Evolutionary conservation across 768 basidiomycete species (phyloP).

Genomic region (Pisolithus orientalis): DNA sequence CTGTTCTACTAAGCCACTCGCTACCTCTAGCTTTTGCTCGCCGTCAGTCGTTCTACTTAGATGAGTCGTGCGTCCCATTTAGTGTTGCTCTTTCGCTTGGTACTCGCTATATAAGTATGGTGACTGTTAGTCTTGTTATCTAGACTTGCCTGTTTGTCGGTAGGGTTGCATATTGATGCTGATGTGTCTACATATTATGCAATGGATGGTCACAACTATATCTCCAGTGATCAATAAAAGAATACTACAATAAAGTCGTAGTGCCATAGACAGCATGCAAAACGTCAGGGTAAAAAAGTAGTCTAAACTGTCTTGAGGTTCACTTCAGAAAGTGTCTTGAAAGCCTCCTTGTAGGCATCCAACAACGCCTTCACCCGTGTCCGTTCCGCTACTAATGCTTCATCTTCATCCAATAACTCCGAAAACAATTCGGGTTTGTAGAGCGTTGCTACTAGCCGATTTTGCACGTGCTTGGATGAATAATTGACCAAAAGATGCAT

Average conservation of each 20-base stretch:
- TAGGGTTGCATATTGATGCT: neutral
- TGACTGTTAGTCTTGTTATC: neutral
- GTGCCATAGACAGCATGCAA: neutral
- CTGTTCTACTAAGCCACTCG: neutral
- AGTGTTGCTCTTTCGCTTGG: constrained; percentile 5
- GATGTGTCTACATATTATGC: neutral
- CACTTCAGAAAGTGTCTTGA: constrained; percentile 81
- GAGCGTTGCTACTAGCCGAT: constrained; percentile 86
- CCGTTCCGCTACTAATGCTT: constrained; percentile 89
- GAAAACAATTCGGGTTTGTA: constrained; percentile 94
- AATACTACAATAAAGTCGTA: neutral
- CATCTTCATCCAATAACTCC: constrained; percentile 92
- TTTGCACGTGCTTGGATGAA: constrained; percentile 95
- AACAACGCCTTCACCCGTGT: constrained; percentile 89
- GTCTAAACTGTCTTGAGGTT: constrained; percentile 57
- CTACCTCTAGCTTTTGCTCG: neutral
- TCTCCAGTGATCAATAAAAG: neutral
- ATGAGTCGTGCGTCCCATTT: neutral
- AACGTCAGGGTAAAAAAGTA: neutral
- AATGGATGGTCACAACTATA: neutral
- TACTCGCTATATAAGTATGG: constrained; percentile 16
- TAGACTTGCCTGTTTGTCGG: neutral
- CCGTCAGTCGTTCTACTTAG: neutral
- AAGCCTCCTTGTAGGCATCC: constrained; percentile 94
- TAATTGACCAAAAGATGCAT: constrained; percentile 98